A percentile compares a stretch with the other conserved stretches of the same genome.
Conservation (phyloP, 1,284 basidiomycete species). For the Ustilago sp. region DNA sequence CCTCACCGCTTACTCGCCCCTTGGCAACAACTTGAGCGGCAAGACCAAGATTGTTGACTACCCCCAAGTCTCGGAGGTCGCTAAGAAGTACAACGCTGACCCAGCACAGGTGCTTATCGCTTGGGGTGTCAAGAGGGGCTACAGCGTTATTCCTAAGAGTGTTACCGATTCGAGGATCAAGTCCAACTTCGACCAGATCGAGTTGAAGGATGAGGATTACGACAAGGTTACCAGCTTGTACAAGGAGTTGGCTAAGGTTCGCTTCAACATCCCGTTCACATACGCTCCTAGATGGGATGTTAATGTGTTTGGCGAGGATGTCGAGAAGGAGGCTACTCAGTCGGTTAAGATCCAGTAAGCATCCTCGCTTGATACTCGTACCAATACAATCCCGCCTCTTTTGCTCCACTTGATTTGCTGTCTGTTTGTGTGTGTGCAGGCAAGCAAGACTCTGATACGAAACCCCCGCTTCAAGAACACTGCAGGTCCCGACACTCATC, state of each 20-base stretch:
- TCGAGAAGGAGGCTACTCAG: constrained; percentile 54
- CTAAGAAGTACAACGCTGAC: constrained; percentile 66
- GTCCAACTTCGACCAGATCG: constrained; percentile 69
- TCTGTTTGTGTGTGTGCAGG: not conserved
- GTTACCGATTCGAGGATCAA: constrained; percentile 68
- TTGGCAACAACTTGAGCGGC: constrained; percentile 69
- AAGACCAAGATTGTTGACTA: constrained; percentile 64
- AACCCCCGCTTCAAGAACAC: no score
- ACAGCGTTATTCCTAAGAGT: constrained; percentile 70
- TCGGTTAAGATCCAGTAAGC: constrained; percentile 57
- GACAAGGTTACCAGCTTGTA: constrained; percentile 55
- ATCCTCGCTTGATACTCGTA: not conserved
- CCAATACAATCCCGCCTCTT: not conserved
- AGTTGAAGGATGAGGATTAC: constrained; percentile 67
- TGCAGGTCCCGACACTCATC: no score
- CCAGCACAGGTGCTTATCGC: constrained; percentile 70
- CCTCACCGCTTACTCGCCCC: constrained; percentile 70
- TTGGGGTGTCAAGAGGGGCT: constrained; percentile 70
- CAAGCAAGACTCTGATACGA: not conserved
- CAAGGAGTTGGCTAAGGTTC: constrained; percentile 60
- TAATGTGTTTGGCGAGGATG: constrained; percentile 62
- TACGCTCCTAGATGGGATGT: constrained; percentile 62
- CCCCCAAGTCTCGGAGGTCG: constrained; percentile 67
- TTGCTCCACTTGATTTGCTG: not conserved
- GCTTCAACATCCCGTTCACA: constrained; percentile 65